A percentile compares a stretch with the other conserved stretches of the same genome.
phyloP scores from a whole-genome alignment of 768 basidiomycete genomes.

The Lactarius akahatsu region DNA sequence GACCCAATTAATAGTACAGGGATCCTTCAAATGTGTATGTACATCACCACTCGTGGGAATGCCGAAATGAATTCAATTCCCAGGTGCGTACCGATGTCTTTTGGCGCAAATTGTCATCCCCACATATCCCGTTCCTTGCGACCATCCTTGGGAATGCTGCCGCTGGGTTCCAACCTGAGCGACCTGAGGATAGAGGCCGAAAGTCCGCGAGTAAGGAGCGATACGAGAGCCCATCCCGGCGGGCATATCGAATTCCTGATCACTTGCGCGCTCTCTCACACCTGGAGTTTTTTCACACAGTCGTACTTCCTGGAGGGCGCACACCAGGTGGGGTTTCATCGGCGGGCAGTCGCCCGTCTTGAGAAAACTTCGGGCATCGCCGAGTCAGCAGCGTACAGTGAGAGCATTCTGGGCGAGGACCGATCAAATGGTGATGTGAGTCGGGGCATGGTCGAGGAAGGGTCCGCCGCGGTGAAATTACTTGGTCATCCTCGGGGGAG shows the following conservation, averaged over 20 bases:
- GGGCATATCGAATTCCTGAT: neutral
- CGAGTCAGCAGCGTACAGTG: neutral
- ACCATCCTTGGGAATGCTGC: neutral
- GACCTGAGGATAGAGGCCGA: neutral
- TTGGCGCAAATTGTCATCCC: neutral
- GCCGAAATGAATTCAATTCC: neutral
- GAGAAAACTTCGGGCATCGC: neutral
- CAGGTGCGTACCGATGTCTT: neutral
- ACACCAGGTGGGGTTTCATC: neutral
- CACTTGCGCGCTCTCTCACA: neutral
- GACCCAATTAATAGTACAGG: neutral
- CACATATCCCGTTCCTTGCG: neutral
- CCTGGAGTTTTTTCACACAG: neutral
- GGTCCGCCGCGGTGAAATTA: conserved; percentile 8
- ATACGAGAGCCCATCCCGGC: neutral
- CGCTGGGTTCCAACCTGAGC: conserved; percentile 6
- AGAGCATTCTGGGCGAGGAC: neutral
- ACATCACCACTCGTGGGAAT: neutral
- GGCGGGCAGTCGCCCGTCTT: neutral
- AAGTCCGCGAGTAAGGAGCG: conserved; percentile 10
- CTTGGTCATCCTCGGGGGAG: neutral
- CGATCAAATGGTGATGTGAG: neutral
- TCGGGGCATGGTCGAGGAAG: conserved; percentile 29
- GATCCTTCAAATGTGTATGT: neutral
- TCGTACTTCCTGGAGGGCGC: neutral